Evolutionary conservation across 176 grass and related monocot species (phyloP), one percentile per base, ranked within the genome.

Genomic region (Carex scoparia): DNA sequence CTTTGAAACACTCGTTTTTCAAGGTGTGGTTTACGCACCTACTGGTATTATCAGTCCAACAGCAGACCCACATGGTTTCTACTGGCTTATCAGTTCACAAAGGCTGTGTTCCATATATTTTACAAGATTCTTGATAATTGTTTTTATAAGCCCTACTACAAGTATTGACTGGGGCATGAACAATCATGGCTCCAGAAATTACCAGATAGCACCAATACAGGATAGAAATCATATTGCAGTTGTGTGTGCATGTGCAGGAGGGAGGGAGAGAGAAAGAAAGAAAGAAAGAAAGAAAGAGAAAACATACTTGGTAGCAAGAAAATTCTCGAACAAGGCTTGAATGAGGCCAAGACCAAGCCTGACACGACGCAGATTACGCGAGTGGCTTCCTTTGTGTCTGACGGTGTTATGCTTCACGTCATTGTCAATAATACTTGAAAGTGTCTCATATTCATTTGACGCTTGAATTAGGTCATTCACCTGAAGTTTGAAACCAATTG

Each of bases 321-420:
- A 94, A 9, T 92, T 80, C 73, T 99, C 93, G 62, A 99, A 99
- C 78, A 99, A 85, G 4, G 77, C 91, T 88, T 86, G 92, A 88
- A 99, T 94, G 80, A 99, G 96, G 71, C 91, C 93, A 35, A 99
- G 96, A 62, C 96, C 96, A 9, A 99, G 93, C 3, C 96, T 88
- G 72, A 99, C 93, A 49, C 96, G 90, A 68, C 96, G 93, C 53
- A 99, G 86, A 87, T 94, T 99, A 65, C 96, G 89, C 31, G 96
- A 95, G 79, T 95, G 96, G 90, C 96, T 99, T 53, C 96, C 96
- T 88, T 95, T 91, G 79, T 92, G 92, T 86, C 91, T 90, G n/a
- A 99, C 91, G 8, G 57, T 84, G 67, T 94, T 94, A 30, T 85
- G 84, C 86, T 92, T 86, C 1, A 99, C 14, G 81, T 99, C 96